A percentile compares a stretch with the other conserved stretches of the same genome.
These are phyloP conservation scores for Picea abies DNA, from an alignment of 83 land plant species.

Conservation along the genomic window DNA sequence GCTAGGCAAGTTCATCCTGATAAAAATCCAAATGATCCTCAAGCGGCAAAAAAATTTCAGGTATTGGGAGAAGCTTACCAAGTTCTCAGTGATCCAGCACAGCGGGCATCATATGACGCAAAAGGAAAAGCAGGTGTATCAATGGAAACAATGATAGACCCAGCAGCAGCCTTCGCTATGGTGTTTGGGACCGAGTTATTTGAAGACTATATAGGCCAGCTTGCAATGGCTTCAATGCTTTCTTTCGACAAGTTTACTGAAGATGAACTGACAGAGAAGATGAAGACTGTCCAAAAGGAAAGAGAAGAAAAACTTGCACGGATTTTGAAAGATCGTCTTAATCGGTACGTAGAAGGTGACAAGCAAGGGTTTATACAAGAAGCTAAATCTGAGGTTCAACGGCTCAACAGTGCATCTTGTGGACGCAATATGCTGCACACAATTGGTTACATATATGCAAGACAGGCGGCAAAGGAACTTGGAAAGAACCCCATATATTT, in stretches of 20 bases:
- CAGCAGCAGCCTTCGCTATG: constrained; percentile 89
- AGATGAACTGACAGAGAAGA: constrained; percentile 23
- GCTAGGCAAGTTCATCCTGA: too few species aligned
- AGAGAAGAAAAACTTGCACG: too few species aligned
- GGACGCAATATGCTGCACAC: constrained; percentile 77
- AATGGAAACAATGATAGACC: constrained; percentile 77
- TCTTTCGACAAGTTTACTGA: constrained; percentile 22
- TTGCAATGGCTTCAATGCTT: constrained; percentile 44
- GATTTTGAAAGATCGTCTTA: too few species aligned
- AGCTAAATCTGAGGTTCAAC: too few species aligned
- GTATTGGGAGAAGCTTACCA: too few species aligned
- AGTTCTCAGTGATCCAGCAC: too few species aligned
- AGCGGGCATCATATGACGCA: too few species aligned
- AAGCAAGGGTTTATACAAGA: too few species aligned
- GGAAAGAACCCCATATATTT: constrained; percentile 78
- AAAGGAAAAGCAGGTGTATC: constrained; percentile 71
- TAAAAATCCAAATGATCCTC: too few species aligned
- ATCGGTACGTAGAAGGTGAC: too few species aligned
- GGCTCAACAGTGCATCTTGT: constrained; percentile 24
- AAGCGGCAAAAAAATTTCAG: too few species aligned
- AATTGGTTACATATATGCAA: constrained; percentile 79
- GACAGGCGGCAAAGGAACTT: constrained; percentile 87
- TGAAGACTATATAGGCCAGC: constrained; percentile 83
- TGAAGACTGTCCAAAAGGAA: too few species aligned
- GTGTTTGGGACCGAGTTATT: constrained; percentile 86